Conservation (phyloP, 2,329 filamentous ascomycete genomes). For the Zalaria sp. region DNA sequence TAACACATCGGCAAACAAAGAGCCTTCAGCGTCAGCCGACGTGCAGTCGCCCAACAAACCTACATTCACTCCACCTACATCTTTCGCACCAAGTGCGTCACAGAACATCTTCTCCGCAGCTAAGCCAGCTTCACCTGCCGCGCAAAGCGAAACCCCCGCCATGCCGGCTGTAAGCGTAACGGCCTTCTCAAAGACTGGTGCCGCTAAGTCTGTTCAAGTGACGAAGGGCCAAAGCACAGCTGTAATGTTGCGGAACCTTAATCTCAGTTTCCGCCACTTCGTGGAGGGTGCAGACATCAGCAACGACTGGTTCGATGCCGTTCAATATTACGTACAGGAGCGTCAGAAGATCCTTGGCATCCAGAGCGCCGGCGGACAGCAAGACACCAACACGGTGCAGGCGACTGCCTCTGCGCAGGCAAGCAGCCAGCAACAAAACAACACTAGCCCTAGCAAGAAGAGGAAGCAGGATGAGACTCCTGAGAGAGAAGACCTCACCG, state of each 20-base stretch:
- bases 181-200: too few species aligned
- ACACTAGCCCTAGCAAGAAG: conserved; percentile 1
- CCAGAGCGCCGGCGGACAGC: not conserved
- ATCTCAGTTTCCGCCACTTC: not conserved
- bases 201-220: too few species aligned
- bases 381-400: not conserved
- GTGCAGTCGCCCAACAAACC: too few species aligned
- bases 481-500: conserved; percentile 1
- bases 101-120: not conserved
- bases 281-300: not conserved
- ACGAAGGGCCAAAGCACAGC: not conserved
- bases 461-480: not conserved
- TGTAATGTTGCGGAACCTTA: not conserved
- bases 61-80: too few species aligned
- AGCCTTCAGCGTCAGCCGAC: too few species aligned
- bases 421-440: not conserved
- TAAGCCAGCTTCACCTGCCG: not conserved
- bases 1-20: not conserved
- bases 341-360: not conserved
- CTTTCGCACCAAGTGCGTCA: too few species aligned
- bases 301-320: not conserved
- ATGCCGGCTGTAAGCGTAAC: not conserved
- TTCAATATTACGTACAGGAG: not conserved
- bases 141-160: not conserved
- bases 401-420: not conserved